A percentile compares a stretch with the other conserved stretches of the same genome.
Evolutionary conservation across 192 early-diverging fungal genomes (phyloP).

Genomic region (Umbelopsis sp.): DNA sequence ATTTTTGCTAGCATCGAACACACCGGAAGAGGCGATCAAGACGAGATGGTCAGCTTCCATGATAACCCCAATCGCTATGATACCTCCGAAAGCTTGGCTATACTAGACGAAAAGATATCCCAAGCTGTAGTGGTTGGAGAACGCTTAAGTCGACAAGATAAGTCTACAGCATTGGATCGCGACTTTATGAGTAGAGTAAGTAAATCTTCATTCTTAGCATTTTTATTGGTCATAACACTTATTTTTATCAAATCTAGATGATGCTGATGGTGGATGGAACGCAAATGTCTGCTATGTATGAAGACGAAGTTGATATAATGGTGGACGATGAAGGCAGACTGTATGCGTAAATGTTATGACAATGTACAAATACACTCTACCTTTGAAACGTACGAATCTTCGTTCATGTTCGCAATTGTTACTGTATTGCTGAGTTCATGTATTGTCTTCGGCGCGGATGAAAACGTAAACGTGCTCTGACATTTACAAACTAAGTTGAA

Average conservation of each 20-base stretch:
- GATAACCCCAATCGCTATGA: slow-evolving; percentile 48
- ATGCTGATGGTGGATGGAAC: background rate
- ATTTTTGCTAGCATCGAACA: slow-evolving; percentile 55
- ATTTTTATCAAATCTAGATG: background rate
- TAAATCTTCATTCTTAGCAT: too few relatives aligned
- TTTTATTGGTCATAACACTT: background rate
- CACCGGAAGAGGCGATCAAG: slow-evolving; percentile 37
- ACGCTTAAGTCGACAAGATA: slow-evolving; percentile 3
- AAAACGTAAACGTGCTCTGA: too few relatives aligned
- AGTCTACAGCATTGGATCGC: background rate
- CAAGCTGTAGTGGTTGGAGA: background rate
- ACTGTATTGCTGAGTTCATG: too few relatives aligned
- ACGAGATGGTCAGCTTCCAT: slow-evolving; percentile 74
- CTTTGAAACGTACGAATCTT: too few relatives aligned
- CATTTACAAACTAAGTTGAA: too few relatives aligned
- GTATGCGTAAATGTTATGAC: background rate
- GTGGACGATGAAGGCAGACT: slow-evolving; percentile 10
- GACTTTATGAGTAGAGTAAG: slow-evolving; percentile 6
- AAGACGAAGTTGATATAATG: slow-evolving; percentile 17
- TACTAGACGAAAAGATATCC: background rate
- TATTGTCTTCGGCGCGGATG: too few relatives aligned
- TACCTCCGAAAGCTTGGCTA: slow-evolving; percentile 6
- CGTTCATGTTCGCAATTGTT: too few relatives aligned
- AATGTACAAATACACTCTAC: background rate
- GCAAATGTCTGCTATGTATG: slow-evolving; percentile 15